These are phyloP conservation scores for Diplodia corticola DNA, from an alignment of 2,329 filamentous ascomycete species.

Conservation along the genomic window DNA sequence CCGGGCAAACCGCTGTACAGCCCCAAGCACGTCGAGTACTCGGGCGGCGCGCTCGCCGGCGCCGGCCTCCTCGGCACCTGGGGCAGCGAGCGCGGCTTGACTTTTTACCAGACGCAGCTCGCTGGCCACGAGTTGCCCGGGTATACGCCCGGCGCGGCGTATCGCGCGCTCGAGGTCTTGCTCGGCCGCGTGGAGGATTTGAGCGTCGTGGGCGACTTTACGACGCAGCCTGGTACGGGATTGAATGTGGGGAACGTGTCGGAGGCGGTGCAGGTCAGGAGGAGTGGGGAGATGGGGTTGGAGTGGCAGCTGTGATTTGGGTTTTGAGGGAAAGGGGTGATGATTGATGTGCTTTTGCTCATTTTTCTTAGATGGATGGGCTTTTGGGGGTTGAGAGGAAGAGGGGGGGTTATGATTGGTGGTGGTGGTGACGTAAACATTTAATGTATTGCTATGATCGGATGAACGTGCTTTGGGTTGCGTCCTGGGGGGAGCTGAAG, in stretches of 20 bases:
- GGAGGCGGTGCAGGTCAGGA: background rate
- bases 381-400: too few relatives aligned
- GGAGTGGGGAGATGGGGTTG: background rate
- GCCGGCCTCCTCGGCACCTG: conserved; percentile 45
- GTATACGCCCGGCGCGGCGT: conserved; percentile 46
- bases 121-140: conserved; percentile 48
- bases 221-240: conserved; percentile 34
- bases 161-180: conserved; percentile 45
- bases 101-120: conserved; percentile 46
- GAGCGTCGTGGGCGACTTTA: conserved; percentile 37
- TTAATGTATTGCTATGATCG: too few relatives aligned
- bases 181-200: conserved; percentile 43
- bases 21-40: conserved; percentile 48
- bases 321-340: background rate
- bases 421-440: too few relatives aligned
- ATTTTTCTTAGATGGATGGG: too few relatives aligned
- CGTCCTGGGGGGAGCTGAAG: too few relatives aligned
- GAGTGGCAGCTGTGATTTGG: background rate
- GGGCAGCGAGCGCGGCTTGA: conserved; percentile 47
- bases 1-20: conserved; percentile 46
- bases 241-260: background rate
- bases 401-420: too few relatives aligned
- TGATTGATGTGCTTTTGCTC: too few relatives aligned
- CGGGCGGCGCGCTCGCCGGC: conserved; percentile 42
- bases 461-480: too few relatives aligned